Evolutionary conservation across 2,329 filamentous ascomycete species (phyloP), one percentile per base, ranked within the genome.

Genomic region (Penicillium expansum): DNA sequence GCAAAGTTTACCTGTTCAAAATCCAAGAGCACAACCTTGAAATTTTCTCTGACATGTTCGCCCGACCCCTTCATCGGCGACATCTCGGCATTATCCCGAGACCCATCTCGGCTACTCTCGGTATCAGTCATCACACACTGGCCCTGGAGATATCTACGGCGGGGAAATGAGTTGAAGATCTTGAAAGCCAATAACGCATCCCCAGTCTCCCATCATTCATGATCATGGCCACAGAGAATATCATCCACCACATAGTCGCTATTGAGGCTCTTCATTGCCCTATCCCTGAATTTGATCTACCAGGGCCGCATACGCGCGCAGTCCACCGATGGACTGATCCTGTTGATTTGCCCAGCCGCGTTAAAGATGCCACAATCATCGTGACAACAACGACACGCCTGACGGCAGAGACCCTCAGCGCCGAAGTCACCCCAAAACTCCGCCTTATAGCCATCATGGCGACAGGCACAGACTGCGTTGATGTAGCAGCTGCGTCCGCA

Each of bases 391-490:
- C 73, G 1, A 60, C 59, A 13, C 62, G 52, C 6, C 52, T 71
- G 14, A 52, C 62, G 6, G 60, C 65, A 2, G 68, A 74, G 5
- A 71, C 69, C 18, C 64, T 82, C n/a, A 69, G 72, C 22, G 66
- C 76, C 24, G 68, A 68, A 18, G 68, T 72, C 29, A 73, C 81
- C 18, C 77, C 78, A 10, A 66, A 74, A 30, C 71, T 82, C 33
- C 70, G 72, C 43, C 70, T 80, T 5, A 68, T 82, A 47, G 74
- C 76, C 37, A 70, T 77, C 30, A 75, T 77, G 66, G 79, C 78
- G 27, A 77, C 78, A 1, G 80, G 80, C 39, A 77, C 75, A 47
- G 78, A 80, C 65, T 74, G 73, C 55, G 71, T 82, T 30, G 78
- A 81, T 60, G 71, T 77, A 44, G 67, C 68, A 5, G 77, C 76